Evolutionary conservation across 768 basidiomycete species (phyloP).

Genomic region (Lactarius sp.): DNA sequence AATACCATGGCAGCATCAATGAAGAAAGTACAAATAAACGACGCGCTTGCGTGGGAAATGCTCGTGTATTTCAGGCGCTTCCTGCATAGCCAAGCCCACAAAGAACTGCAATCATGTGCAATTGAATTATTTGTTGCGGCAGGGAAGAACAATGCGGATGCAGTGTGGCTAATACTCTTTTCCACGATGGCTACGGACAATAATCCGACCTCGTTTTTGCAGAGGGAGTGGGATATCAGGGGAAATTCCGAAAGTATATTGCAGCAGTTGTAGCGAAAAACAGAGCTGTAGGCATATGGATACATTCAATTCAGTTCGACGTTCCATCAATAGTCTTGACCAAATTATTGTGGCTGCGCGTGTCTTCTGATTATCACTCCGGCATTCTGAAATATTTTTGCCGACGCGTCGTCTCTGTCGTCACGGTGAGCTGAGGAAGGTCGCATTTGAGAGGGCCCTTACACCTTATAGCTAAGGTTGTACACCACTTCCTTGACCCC

Average conservation of each 20-base stretch:
- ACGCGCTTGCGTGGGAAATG: constrained; percentile 76
- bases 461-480: constrained; percentile 95
- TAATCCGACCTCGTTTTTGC: constrained; percentile 46
- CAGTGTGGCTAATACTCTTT: constrained; percentile 74
- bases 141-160: constrained; percentile 62
- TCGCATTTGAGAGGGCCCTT: constrained; percentile 29
- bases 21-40: constrained; percentile 62
- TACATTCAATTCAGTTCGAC: not conserved
- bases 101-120: constrained; percentile 68
- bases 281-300: not conserved
- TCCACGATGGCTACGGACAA: constrained; percentile 46
- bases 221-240: constrained; percentile 59
- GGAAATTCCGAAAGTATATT: constrained; percentile 33
- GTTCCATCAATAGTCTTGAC: not conserved
- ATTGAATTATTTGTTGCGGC: constrained; percentile 60
- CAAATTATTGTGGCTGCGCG: constrained; percentile 39
- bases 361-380: constrained; percentile 77
- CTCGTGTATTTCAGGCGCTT: constrained; percentile 73
- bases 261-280: constrained; percentile 4
- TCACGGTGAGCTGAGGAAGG: not conserved
- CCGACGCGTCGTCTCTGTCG: constrained; percentile 77
- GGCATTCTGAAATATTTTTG: constrained; percentile 70
- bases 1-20: constrained; percentile 66
- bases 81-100: constrained; percentile 57
- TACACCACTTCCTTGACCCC: constrained; percentile 92